These are phyloP conservation scores for Colletotrichum tofieldiae DNA, from an alignment of 2,329 filamentous ascomycete genomes.

Conservation along the genomic window DNA sequence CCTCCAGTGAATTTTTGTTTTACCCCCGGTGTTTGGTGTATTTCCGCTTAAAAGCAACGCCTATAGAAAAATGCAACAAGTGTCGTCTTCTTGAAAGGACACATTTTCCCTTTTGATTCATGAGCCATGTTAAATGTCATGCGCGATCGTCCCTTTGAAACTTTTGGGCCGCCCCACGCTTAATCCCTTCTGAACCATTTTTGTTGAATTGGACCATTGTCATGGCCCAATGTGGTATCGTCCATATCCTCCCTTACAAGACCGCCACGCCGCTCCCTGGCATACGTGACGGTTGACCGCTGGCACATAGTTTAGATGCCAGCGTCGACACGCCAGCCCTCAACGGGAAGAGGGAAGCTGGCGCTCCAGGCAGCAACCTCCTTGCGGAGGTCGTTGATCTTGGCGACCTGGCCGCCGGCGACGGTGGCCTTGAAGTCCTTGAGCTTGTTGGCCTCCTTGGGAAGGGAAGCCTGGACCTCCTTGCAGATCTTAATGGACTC, in stretches of 20 bases:
- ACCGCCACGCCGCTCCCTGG: conserved; percentile 16
- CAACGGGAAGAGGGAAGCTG: conserved; percentile 92
- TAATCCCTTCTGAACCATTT: conserved; percentile 38
- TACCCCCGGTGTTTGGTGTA: conserved; percentile 31
- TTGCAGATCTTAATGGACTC: conserved; percentile 90
- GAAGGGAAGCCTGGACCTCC: conserved; percentile 86
- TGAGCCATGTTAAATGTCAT: conserved; percentile 45
- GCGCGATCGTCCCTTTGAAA: conserved; percentile 18
- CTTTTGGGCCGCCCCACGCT: conserved; percentile 33
- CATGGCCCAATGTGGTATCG: conserved; percentile 35
- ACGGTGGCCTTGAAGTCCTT: conserved; percentile 99
- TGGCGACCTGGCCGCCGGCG: conserved; percentile 80
- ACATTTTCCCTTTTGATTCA: conserved; percentile 39
- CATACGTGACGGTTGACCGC: conserved; percentile 17
- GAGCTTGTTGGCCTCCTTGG: conserved; percentile 98
- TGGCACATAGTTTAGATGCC: conserved; percentile 63
- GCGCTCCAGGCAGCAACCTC: conserved; percentile 92
- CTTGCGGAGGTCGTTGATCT: conserved; percentile 89
- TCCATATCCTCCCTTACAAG: conserved; percentile 8
- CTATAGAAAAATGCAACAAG: conserved; percentile 53
- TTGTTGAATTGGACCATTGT: conserved; percentile 38
- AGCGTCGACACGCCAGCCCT: conserved; percentile 77
- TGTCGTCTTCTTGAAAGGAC: conserved; percentile 42
- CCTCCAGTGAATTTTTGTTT: conserved; percentile 38
- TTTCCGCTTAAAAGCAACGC: conserved; percentile 49